A percentile compares a stretch with the other conserved stretches of the same genome.
Evolutionary conservation across 257 asterid genomes (phyloP).

Genomic region (Misopates orontium): DNA sequence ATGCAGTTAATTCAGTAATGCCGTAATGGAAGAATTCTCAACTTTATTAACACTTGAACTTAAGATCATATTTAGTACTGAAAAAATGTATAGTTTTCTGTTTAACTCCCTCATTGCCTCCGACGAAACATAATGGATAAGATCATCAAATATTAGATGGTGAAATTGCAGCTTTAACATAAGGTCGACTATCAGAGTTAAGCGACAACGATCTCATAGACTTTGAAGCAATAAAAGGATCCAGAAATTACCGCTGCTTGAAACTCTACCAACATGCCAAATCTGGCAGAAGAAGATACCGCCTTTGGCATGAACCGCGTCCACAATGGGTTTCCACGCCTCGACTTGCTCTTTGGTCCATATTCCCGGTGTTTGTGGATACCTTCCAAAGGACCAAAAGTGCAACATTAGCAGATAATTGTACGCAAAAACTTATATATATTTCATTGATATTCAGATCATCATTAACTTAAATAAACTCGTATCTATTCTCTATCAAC

Average conservation of each 20-base stretch:
- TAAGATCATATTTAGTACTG: not conserved
- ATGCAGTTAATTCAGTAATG: slow-evolving; percentile 1
- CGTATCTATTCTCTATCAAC: not conserved
- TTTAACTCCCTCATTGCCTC: not conserved
- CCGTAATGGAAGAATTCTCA: not conserved
- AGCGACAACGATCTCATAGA: not conserved
- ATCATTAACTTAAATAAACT: not conserved
- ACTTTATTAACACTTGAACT: not conserved
- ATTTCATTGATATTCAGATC: not conserved
- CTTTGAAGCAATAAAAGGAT: not conserved
- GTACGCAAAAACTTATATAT: not conserved
- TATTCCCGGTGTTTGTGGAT: slow-evolving; percentile 42
- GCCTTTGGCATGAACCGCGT: slow-evolving; percentile 59
- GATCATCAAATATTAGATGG: not conserved
- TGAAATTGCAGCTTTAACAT: not conserved
- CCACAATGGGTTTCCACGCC: slow-evolving; percentile 55
- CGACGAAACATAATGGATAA: not conserved
- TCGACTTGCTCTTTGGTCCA: slow-evolving; percentile 53
- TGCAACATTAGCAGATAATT: not conserved
- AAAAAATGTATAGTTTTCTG: not conserved
- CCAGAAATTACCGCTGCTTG: slow-evolving; percentile 37
- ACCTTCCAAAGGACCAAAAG: slow-evolving; percentile 22
- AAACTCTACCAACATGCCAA: slow-evolving; percentile 47
- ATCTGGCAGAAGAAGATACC: slow-evolving; percentile 53
- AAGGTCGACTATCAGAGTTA: not conserved